Percentiles rank a stretch among this genome's conserved stretches.
Evolutionary conservation across 345 rosid genomes (phyloP).

Genomic region (Brassica juncea): DNA sequence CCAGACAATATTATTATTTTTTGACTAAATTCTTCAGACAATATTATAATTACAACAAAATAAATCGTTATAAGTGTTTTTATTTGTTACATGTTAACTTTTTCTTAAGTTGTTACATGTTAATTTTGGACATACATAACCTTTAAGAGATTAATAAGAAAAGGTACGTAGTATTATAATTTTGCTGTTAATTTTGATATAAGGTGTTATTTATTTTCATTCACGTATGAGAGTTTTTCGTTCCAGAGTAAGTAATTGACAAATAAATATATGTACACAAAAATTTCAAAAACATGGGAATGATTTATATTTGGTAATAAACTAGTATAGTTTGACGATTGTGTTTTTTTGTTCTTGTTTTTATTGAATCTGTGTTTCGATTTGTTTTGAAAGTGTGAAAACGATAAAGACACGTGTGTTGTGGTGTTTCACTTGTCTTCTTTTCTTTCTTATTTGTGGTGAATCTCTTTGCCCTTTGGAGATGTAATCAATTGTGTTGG

Average conservation of each 20-base stretch:
- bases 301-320: background rate
- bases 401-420: slow-evolving; percentile 7
- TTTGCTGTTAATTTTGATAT: background rate
- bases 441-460: background rate
- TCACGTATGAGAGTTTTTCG: background rate
- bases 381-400: background rate
- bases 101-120: background rate
- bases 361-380: background rate
- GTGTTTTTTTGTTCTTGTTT: background rate
- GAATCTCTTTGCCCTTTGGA: background rate
- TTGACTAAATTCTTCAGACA: no score
- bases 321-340: background rate
- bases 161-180: background rate
- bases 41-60: background rate
- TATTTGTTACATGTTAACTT: background rate
- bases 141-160: background rate
- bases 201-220: background rate
- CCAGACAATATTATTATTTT: background rate
- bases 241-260: background rate
- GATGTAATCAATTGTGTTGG: background rate
- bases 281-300: background rate
- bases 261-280: background rate
- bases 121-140: background rate
- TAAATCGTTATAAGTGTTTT: background rate
- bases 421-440: slow-evolving; percentile 6